Conservation (phyloP, 129 eudicot genomes). For the Tagetes patula region DNA sequence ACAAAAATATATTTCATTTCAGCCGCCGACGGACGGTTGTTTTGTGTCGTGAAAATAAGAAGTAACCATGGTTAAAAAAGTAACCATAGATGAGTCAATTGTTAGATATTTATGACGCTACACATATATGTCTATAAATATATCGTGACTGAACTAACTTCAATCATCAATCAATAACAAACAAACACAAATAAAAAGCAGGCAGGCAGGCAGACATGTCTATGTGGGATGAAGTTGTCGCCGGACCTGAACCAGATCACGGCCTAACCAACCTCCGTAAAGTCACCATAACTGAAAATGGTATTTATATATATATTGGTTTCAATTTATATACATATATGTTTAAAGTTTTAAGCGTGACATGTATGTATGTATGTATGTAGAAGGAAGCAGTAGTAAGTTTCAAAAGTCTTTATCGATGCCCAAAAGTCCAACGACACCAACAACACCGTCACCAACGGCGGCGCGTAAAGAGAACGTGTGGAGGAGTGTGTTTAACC, state of each 20-base stretch:
- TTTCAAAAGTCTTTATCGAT: slow-evolving; percentile 55
- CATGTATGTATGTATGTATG: not conserved
- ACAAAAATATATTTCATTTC: too few species aligned
- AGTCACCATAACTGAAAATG: slow-evolving; percentile 41
- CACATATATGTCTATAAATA: slow-evolving; percentile 15
- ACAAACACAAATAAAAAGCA: not conserved
- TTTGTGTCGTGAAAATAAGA: slow-evolving; percentile 20
- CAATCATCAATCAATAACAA: not conserved
- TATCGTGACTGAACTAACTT: slow-evolving; percentile 1
- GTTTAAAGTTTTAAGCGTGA: not conserved
- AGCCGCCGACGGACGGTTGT: too few species aligned
- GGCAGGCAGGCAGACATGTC: not conserved
- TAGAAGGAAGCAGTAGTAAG: slow-evolving; percentile 48
- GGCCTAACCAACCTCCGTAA: slow-evolving; percentile 76
- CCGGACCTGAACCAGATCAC: slow-evolving; percentile 85
- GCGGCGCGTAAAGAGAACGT: slow-evolving; percentile 76
- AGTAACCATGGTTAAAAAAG: slow-evolving; percentile 30
- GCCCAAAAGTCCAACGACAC: slow-evolving; percentile 58
- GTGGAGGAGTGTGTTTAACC: slow-evolving; percentile 97
- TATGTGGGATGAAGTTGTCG: slow-evolving; percentile 85
- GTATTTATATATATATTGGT: not conserved
- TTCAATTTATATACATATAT: not conserved
- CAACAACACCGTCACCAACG: slow-evolving; percentile 55
- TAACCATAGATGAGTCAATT: slow-evolving; percentile 31
- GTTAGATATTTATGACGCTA: slow-evolving; percentile 42